phyloP scores from a whole-genome alignment of 1,139 yeast species.

The Kurtzmaniella quercitrusa region DNA sequence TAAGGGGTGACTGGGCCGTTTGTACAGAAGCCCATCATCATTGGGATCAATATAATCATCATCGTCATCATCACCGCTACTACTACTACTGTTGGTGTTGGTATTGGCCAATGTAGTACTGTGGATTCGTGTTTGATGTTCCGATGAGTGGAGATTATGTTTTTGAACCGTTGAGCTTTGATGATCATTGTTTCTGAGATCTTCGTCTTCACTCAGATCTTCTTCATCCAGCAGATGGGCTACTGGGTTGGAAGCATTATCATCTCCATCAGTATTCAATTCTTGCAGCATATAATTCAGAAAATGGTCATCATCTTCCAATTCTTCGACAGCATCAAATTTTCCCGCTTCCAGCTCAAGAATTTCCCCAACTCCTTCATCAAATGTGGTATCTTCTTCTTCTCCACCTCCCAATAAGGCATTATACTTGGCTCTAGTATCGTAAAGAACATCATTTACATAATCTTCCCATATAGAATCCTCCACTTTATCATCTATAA shows the following conservation, averaged over 20 bases:
- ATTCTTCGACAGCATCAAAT: conserved; percentile 12
- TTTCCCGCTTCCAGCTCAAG: conserved; percentile 32
- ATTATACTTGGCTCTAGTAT: conserved; percentile 90
- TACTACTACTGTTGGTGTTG: background rate
- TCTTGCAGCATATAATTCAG: conserved; percentile 84
- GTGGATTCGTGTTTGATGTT: background rate
- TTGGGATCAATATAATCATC: conserved; percentile 77
- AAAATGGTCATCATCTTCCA: conserved; percentile 43
- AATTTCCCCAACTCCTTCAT: conserved; percentile 50
- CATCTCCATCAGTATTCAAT: conserved; percentile 58
- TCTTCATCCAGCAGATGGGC: conserved; percentile 10
- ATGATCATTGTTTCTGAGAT: conserved; percentile 7
- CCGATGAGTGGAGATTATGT: background rate
- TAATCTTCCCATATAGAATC: conserved; percentile 77
- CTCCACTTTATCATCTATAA: conserved; percentile 56
- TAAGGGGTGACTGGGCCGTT: conserved; percentile 55
- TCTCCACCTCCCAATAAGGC: conserved; percentile 84
- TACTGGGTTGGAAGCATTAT: conserved; percentile 12
- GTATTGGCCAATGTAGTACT: background rate
- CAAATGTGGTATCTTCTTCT: conserved; percentile 40
- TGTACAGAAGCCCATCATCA: conserved; percentile 75
- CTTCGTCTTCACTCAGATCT: conserved; percentile 9
- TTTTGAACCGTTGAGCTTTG: background rate
- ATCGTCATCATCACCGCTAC: conserved; percentile 27
- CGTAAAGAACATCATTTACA: conserved; percentile 78